Percentiles rank a stretch among this genome's conserved stretches.
Evolutionary conservation across 2,329 filamentous ascomycete species (phyloP).

Genomic region (Tolypocladium tropicale): DNA sequence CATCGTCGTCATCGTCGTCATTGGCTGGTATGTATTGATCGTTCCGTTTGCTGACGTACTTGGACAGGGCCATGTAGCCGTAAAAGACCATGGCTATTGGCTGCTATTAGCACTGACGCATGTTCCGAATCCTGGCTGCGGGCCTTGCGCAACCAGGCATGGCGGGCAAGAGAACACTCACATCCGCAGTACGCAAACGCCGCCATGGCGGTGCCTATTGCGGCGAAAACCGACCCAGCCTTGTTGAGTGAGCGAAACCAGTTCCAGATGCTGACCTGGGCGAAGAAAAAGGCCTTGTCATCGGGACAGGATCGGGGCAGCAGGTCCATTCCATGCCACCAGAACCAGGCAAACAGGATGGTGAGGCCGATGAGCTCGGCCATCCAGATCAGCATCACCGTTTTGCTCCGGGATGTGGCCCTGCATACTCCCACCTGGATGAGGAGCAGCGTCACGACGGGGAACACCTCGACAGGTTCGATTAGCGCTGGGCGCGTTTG

Average conservation of each 20-base stretch:
- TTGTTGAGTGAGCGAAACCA: slow-evolving; percentile 15
- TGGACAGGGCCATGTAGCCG: not conserved
- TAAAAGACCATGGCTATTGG: not conserved
- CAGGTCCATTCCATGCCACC: slow-evolving; percentile 14
- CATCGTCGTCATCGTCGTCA: not conserved
- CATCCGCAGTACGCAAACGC: slow-evolving; percentile 6
- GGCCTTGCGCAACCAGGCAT: not conserved
- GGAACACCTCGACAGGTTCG: slow-evolving; percentile 12
- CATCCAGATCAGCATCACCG: slow-evolving; percentile 8
- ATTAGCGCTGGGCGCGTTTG: slow-evolving; percentile 1
- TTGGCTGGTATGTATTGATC: not conserved
- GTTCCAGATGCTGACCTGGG: slow-evolving; percentile 15
- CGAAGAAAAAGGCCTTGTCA: slow-evolving; percentile 17
- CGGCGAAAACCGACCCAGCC: slow-evolving; percentile 9
- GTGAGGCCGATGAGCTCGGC: slow-evolving; percentile 9
- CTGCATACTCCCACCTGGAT: slow-evolving; percentile 11
- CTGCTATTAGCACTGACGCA: not conserved
- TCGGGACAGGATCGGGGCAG: slow-evolving; percentile 9
- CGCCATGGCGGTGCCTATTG: slow-evolving; percentile 3
- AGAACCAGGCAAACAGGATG: slow-evolving; percentile 12
- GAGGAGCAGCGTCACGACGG: slow-evolving; percentile 11
- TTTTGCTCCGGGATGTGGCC: slow-evolving; percentile 4
- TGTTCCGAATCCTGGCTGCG: too few relatives aligned
- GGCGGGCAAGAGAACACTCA: slow-evolving; percentile 1
- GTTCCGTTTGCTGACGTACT: not conserved